phyloP scores from a whole-genome alignment of 257 asterid genomes.

The Perilla frutescens region DNA sequence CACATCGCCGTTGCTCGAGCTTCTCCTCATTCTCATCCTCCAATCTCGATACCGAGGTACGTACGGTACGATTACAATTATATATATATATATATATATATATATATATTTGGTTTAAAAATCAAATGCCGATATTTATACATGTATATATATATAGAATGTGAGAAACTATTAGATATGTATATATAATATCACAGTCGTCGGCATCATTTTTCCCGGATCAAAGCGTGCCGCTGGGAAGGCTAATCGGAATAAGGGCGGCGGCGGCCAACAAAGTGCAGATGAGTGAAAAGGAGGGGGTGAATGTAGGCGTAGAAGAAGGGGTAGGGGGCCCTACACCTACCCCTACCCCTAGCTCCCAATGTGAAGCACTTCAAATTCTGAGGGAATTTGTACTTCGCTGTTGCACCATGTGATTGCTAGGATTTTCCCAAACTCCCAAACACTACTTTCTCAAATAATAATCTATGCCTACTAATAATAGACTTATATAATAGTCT shows the following conservation, averaged over 20 bases:
- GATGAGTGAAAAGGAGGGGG: background rate
- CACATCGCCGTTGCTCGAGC: constrained; percentile 38
- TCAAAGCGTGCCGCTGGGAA: constrained; percentile 65
- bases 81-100: background rate
- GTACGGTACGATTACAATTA: background rate
- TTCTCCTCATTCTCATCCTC: constrained; percentile 73
- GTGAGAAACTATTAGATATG: background rate
- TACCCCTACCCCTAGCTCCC: background rate
- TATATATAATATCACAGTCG: constrained; percentile 46
- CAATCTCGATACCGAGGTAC: constrained; percentile 68
- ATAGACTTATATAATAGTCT: too few species aligned
- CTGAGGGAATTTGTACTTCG: constrained; percentile 51
- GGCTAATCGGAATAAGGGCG: constrained; percentile 62
- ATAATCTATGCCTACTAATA: background rate
- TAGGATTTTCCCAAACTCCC: constrained; percentile 38
- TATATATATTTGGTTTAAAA: too few species aligned
- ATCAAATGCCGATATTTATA: too few species aligned
- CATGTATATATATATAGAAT: background rate
- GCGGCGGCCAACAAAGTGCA: constrained; percentile 28
- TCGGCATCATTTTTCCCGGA: constrained; percentile 72
- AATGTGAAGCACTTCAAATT: background rate
- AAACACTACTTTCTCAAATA: constrained; percentile 28
- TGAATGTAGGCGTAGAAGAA: too few species aligned
- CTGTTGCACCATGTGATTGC: constrained; percentile 51
- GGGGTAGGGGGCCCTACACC: too few species aligned